Evolutionary conservation across 2,329 filamentous ascomycete species (phyloP).

Genomic region (Exserohilum rostratum): DNA sequence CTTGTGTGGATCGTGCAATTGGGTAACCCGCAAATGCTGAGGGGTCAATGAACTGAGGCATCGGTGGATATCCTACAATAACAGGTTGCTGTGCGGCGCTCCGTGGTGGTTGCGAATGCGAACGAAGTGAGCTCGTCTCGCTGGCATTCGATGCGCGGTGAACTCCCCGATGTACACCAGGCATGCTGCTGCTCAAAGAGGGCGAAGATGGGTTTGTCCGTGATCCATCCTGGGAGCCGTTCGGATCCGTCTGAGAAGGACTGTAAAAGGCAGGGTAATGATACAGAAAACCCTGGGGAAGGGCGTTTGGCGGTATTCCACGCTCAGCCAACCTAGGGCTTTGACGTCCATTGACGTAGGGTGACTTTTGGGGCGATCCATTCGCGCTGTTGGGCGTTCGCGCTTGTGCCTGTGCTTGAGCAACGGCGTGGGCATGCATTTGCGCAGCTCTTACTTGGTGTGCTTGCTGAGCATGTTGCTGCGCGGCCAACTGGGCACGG

Average conservation of each 20-base stretch:
- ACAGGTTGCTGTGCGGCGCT: constrained; percentile 49
- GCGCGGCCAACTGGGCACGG: constrained; percentile 44
- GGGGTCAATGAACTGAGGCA: constrained; percentile 44
- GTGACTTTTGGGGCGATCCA: constrained; percentile 51
- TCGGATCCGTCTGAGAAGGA: constrained; percentile 44
- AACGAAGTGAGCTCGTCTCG: constrained; percentile 52
- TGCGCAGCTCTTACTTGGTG: constrained; percentile 47
- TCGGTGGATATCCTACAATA: constrained; percentile 48
- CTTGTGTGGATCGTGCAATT: constrained; percentile 43
- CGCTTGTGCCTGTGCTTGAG: constrained; percentile 44
- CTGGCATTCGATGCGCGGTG: constrained; percentile 55
- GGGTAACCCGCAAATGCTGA: constrained; percentile 40
- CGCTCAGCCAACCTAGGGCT: constrained; percentile 43
- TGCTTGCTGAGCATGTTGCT: constrained; percentile 48
- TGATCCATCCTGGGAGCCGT: constrained; percentile 50
- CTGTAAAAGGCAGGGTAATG: constrained; percentile 55
- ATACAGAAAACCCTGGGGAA: constrained; percentile 53
- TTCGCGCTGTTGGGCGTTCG: constrained; percentile 42
- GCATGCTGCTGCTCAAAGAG: constrained; percentile 52
- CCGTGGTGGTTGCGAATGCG: constrained; percentile 58
- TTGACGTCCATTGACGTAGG: constrained; percentile 38
- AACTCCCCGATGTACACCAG: constrained; percentile 50
- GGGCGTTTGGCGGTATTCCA: constrained; percentile 35
- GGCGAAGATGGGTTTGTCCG: constrained; percentile 58
- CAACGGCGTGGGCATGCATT: constrained; percentile 47